Evolutionary conservation across 73 alveolate genomes (phyloP).

Genomic region (Effrenium voratum): DNA sequence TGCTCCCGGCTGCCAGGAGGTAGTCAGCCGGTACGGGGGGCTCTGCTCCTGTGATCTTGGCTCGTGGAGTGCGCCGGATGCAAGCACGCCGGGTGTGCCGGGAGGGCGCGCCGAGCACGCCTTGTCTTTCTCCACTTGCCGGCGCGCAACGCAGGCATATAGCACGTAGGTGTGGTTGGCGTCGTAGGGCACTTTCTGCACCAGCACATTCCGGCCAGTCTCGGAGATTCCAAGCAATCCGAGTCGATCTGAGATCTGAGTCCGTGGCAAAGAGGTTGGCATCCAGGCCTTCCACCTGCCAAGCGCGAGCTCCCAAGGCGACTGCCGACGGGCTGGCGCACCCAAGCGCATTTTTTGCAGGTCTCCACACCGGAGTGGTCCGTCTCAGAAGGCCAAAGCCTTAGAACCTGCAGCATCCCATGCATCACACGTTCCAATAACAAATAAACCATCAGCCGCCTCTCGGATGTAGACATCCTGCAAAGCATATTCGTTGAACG

Average conservation of each 20-base stretch:
- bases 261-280: conserved; percentile 30
- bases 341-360: conserved; percentile 88
- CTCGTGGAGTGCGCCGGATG: neutral
- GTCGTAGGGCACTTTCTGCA: conserved; percentile 76
- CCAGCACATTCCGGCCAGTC: conserved; percentile 75
- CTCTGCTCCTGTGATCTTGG: conserved; percentile 31
- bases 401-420: neutral
- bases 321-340: too few species aligned
- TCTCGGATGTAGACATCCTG: conserved; percentile 61
- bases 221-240: neutral
- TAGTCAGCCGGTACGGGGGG: conserved; percentile 60
- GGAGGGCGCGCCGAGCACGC: neutral
- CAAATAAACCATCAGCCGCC: neutral
- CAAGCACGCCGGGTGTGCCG: too few species aligned
- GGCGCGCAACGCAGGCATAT: conserved; percentile 55
- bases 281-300: conserved; percentile 70
- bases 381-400: conserved; percentile 73
- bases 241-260: neutral
- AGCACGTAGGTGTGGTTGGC: conserved; percentile 38
- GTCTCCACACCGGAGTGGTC: conserved; percentile 61
- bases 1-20: conserved; percentile 33
- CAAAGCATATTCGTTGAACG: neutral
- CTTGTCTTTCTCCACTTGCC: conserved; percentile 70
- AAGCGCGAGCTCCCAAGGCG: too few species aligned
- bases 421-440: neutral